A percentile compares a stretch with the other conserved stretches of the same genome.
Conservation (phyloP, 345 rosid species). For the Adansonia digitata region DNA sequence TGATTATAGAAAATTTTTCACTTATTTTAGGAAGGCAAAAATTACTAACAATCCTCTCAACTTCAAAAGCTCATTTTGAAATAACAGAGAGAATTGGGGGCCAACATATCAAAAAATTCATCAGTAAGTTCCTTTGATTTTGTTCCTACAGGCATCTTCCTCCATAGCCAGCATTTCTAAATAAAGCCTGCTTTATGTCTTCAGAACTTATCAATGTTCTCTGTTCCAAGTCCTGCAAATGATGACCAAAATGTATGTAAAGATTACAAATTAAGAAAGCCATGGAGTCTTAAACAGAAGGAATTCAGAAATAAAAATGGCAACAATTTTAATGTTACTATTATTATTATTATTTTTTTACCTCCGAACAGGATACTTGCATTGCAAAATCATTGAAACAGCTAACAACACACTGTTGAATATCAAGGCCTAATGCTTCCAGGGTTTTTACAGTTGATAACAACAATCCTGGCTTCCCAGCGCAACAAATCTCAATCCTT, state of each 20-base stretch:
- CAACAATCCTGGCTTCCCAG: slow-evolving; percentile 75
- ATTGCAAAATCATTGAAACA: slow-evolving; percentile 84
- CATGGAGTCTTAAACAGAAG: background rate
- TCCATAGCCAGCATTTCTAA: slow-evolving; percentile 91
- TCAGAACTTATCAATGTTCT: slow-evolving; percentile 47
- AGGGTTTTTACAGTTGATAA: slow-evolving; percentile 74
- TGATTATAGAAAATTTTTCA: background rate
- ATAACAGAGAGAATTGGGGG: background rate
- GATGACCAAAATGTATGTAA: background rate
- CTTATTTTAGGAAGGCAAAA: background rate
- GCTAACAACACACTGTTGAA: slow-evolving; percentile 86
- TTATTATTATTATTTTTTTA: slow-evolving; percentile 6
- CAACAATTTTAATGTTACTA: too few relatives aligned
- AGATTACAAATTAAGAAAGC: background rate
- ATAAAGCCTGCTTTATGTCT: slow-evolving; percentile 85
- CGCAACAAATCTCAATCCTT: slow-evolving; percentile 69
- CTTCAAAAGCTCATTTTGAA: slow-evolving; percentile 12
- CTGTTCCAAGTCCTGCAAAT: slow-evolving; percentile 47
- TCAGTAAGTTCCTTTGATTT: background rate
- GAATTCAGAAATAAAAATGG: background rate
- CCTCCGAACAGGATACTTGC: slow-evolving; percentile 95
- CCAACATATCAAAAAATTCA: slow-evolving; percentile 1
- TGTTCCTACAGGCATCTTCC: slow-evolving; percentile 60
- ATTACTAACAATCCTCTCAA: background rate
- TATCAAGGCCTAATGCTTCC: slow-evolving; percentile 81